Percentiles rank a stretch among this genome's conserved stretches.
Conservation (phyloP, 192 early-diverging fungal genomes). For the Thoreauomyces humboldtii region DNA sequence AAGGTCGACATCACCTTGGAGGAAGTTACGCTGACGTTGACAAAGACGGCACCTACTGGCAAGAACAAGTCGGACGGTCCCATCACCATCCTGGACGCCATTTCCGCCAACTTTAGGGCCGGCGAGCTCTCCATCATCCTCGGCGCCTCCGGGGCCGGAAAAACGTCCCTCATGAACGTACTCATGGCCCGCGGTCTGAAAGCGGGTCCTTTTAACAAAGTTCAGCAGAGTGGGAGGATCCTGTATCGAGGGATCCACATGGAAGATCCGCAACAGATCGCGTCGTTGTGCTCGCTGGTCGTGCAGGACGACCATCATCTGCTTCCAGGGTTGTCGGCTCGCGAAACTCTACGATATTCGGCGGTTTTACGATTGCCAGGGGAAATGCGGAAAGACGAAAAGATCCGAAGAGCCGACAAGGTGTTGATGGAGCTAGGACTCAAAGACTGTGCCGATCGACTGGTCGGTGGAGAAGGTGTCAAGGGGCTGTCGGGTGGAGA, state of each 20-base stretch:
- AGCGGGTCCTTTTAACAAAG: slow-evolving; percentile 17
- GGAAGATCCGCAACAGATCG: slow-evolving; percentile 16
- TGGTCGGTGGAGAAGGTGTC: slow-evolving; percentile 49
- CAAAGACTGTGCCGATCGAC: slow-evolving; percentile 39
- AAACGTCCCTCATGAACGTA: slow-evolving; percentile 42
- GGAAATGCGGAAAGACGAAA: slow-evolving; percentile 24
- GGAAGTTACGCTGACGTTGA: not conserved
- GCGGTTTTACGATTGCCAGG: slow-evolving; percentile 41
- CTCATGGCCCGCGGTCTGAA: slow-evolving; percentile 32
- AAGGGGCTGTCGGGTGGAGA: slow-evolving; percentile 65
- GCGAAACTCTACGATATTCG: slow-evolving; percentile 43
- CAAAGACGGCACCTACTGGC: not conserved
- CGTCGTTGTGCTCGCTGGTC: slow-evolving; percentile 38
- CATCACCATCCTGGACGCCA: slow-evolving; percentile 29
- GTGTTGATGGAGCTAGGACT: slow-evolving; percentile 41
- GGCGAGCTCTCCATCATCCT: slow-evolving; percentile 45
- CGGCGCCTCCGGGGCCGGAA: slow-evolving; percentile 45
- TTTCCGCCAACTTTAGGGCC: slow-evolving; percentile 28
- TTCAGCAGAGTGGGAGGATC: slow-evolving; percentile 23
- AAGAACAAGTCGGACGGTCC: not conserved
- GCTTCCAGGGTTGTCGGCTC: slow-evolving; percentile 41
- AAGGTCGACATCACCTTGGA: slow-evolving; percentile 22
- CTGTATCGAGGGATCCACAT: slow-evolving; percentile 30
- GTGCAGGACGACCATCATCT: slow-evolving; percentile 43
- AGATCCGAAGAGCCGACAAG: slow-evolving; percentile 33